Conservation (phyloP, 140 eudicot species). For the Ambrosia hybrid region DNA sequence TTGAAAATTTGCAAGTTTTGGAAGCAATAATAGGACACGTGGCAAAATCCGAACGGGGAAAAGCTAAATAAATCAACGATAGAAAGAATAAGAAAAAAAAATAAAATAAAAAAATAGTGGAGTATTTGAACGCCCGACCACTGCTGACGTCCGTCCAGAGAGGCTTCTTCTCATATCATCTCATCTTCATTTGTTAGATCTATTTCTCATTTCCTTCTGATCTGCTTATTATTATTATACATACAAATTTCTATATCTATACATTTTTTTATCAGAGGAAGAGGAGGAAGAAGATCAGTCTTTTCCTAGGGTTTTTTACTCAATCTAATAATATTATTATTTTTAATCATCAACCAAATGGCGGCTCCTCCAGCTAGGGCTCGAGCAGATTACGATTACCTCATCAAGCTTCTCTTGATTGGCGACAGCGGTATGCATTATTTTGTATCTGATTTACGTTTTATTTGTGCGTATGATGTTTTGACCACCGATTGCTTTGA, state of each 20-base stretch:
- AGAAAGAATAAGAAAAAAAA: background rate
- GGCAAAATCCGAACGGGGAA: constrained; percentile 23
- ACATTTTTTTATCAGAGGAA: background rate
- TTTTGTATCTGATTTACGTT: background rate
- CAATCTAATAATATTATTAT: constrained; percentile 6
- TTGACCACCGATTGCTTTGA: constrained; percentile 9
- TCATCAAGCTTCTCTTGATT: constrained; percentile 53
- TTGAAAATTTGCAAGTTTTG: background rate
- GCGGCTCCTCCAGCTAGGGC: constrained; percentile 67
- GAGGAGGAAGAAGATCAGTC: constrained; percentile 33
- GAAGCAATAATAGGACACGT: constrained; percentile 12
- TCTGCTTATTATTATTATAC: constrained; percentile 33
- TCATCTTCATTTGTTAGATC: constrained; percentile 37
- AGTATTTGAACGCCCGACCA: constrained; percentile 32
- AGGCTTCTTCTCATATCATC: constrained; percentile 28
- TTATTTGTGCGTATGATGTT: constrained; percentile 4
- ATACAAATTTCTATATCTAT: constrained; percentile 22
- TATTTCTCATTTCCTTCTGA: constrained; percentile 27
- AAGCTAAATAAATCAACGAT: constrained; percentile 15
- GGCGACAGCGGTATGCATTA: constrained; percentile 63
- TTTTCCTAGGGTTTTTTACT: constrained; percentile 37
- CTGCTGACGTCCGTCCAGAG: constrained; percentile 36
- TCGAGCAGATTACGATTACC: constrained; percentile 57
- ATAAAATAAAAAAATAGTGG: constrained; percentile 4
- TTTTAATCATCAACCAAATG: constrained; percentile 30